These are phyloP conservation scores for Metschnikowia aberdeeniae DNA, from an alignment of 805 yeast genomes.

Conservation along the genomic window DNA sequence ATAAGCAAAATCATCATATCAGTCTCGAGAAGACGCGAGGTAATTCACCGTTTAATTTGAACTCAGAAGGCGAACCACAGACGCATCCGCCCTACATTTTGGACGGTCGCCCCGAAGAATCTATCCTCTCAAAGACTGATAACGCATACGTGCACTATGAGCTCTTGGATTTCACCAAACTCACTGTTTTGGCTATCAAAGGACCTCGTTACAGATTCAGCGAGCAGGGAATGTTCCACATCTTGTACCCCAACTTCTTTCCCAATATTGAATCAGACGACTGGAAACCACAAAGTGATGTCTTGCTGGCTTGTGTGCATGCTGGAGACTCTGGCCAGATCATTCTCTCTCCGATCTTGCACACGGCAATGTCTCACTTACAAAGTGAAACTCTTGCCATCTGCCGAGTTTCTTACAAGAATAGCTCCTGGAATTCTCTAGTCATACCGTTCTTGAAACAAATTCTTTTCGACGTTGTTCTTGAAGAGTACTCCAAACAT, in stretches of 20 bases:
- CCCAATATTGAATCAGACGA: slow-evolving; percentile 41
- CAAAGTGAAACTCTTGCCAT: slow-evolving; percentile 23
- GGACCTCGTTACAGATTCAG: slow-evolving; percentile 34
- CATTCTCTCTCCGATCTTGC: slow-evolving; percentile 20
- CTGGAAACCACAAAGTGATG: slow-evolving; percentile 28
- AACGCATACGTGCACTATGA: slow-evolving; percentile 34
- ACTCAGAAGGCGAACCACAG: neutral
- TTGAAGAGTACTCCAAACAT: slow-evolving; percentile 18
- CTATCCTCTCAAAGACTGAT: slow-evolving; percentile 24
- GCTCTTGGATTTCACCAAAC: slow-evolving; percentile 33
- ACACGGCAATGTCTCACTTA: slow-evolving; percentile 18
- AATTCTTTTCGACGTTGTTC: slow-evolving; percentile 28
- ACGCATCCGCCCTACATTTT: slow-evolving; percentile 3
- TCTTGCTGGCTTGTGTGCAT: slow-evolving; percentile 1
- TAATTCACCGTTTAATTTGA: neutral
- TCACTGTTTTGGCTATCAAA: slow-evolving; percentile 40
- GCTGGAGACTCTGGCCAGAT: slow-evolving; percentile 5
- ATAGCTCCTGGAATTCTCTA: slow-evolving; percentile 27
- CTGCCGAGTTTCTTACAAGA: slow-evolving; percentile 20
- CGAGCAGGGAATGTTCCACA: slow-evolving; percentile 42
- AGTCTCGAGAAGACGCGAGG: neutral
- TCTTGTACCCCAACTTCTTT: slow-evolving; percentile 41
- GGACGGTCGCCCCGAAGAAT: slow-evolving; percentile 19
- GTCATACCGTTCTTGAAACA: slow-evolving; percentile 29
- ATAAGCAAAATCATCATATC: neutral